Conservation (phyloP, 140 eudicot species). For the Flaveria floridana region DNA sequence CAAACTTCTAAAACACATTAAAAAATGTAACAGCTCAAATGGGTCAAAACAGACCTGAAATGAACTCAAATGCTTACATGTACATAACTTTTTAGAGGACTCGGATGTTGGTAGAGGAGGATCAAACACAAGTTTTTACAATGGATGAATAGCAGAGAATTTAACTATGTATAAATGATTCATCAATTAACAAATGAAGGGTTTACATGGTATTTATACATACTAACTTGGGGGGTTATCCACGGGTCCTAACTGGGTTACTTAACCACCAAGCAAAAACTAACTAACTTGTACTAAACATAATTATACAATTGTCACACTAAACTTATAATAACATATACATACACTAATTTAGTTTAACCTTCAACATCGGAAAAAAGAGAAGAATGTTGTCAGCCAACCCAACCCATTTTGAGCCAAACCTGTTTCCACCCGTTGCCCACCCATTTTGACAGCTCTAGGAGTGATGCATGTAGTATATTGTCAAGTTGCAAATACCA, state of each 20-base stretch:
- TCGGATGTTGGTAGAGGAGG: neutral
- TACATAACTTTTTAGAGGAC: neutral
- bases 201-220: too few species aligned
- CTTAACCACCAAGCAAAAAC: too few species aligned
- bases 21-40: neutral
- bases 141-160: too few species aligned
- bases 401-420: neutral
- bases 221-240: too few species aligned
- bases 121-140: too few species aligned
- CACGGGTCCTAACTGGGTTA: too few species aligned
- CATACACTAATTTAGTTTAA: too few species aligned
- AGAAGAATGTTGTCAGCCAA: neutral
- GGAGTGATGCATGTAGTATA: neutral
- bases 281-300: too few species aligned
- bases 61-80: neutral
- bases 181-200: too few species aligned
- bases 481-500: conserved; percentile 37
- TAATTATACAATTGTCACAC: too few species aligned
- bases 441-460: neutral
- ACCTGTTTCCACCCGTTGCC: neutral
- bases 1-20: neutral
- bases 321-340: too few species aligned
- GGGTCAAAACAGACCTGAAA: neutral
- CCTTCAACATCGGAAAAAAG: neutral
- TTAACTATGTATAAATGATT: too few species aligned